phyloP scores from a whole-genome alignment of 768 basidiomycete species.

The Kwoniella sp. region DNA sequence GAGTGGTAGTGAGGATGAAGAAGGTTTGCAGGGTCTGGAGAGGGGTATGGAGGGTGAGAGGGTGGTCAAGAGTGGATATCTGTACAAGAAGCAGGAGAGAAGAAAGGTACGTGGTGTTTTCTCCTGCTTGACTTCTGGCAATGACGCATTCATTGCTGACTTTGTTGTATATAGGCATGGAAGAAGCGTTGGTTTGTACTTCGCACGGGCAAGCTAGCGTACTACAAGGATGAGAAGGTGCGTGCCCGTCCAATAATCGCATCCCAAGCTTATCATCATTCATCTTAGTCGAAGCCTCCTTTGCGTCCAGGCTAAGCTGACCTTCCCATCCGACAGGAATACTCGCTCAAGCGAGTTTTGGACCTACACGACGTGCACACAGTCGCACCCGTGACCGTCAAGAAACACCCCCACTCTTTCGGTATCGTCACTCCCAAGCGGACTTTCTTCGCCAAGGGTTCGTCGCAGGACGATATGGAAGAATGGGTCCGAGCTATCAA shows the following conservation, averaged over 20 bases:
- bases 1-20: constrained; percentile 39
- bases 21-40: constrained; percentile 40
- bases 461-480: constrained; percentile 69
- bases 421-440: constrained; percentile 86
- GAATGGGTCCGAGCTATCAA: constrained; percentile 84
- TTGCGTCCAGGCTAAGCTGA: neutral
- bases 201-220: constrained; percentile 85
- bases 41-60: constrained; percentile 57
- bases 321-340: constrained; percentile 63
- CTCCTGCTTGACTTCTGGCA: neutral
- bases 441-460: constrained; percentile 89
- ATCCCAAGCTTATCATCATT: neutral
- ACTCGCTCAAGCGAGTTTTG: constrained; percentile 83
- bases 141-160: neutral
- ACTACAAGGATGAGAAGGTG: constrained; percentile 87
- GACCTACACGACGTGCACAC: constrained; percentile 87
- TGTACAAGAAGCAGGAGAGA: constrained; percentile 97
- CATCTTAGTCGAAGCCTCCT: too few relatives aligned
- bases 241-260: constrained; percentile 11
- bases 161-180: constrained; percentile 72
- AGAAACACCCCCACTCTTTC: constrained; percentile 85
- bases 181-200: constrained; percentile 99
- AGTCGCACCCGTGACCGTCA: constrained; percentile 81
- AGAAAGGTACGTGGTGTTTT: constrained; percentile 82
- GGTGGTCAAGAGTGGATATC: constrained; percentile 86